A percentile compares a stretch with the other conserved stretches of the same genome.
These are phyloP conservation scores for Calonectria multiphialidica DNA, from an alignment of 2,329 filamentous ascomycete species.

Conservation along the genomic window DNA sequence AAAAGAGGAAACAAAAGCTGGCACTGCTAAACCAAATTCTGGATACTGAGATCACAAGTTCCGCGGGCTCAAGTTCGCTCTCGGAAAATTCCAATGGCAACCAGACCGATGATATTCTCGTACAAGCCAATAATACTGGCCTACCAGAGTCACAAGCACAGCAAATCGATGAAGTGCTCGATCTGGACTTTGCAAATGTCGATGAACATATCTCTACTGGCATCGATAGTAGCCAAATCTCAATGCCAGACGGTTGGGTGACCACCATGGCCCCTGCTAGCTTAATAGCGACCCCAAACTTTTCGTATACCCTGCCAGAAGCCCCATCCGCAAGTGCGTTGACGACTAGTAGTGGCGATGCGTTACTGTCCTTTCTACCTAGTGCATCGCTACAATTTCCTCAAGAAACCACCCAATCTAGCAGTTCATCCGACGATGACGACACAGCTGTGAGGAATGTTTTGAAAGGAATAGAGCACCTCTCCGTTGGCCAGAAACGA, in stretches of 20 bases:
- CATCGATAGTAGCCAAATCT: not conserved
- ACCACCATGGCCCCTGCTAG: not conserved
- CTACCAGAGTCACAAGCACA: not conserved
- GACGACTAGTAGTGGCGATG: not conserved
- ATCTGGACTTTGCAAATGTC: not conserved
- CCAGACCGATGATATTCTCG: not conserved
- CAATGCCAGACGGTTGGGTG: not conserved
- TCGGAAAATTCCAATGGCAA: not conserved
- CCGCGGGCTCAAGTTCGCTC: not conserved
- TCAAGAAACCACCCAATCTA: not conserved
- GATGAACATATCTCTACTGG: not conserved
- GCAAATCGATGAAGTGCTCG: not conserved
- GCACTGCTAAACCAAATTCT: slow-evolving; percentile 54
- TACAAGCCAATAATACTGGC: not conserved
- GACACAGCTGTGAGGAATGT: slow-evolving; percentile 24
- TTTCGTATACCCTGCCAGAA: not conserved
- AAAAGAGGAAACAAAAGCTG: slow-evolving; percentile 58
- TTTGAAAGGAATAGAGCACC: slow-evolving; percentile 29
- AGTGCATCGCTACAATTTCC: slow-evolving; percentile 3
- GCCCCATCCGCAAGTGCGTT: not conserved
- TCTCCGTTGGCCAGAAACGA: slow-evolving; percentile 36
- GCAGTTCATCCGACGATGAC: slow-evolving; percentile 6
- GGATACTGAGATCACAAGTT: slow-evolving; percentile 33
- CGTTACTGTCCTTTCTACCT: not conserved
- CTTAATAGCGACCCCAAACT: not conserved